Conservation (phyloP, 129 eudicot species). For the Smallanthus sonchifolius region DNA sequence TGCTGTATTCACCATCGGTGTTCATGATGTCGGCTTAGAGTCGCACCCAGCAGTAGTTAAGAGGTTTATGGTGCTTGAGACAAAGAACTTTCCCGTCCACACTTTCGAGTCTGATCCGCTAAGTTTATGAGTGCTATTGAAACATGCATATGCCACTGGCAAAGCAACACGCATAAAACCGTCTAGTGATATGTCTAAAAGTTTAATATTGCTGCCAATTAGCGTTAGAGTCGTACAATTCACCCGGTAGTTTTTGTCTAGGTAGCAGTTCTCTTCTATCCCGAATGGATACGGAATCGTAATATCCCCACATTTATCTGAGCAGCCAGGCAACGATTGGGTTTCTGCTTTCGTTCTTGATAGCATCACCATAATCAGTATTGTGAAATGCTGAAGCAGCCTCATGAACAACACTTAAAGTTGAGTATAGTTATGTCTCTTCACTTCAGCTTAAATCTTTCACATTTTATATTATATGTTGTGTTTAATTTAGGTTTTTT, state of each 20-base stretch:
- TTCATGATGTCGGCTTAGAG: conserved; percentile 18
- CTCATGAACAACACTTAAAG: too few relatives aligned
- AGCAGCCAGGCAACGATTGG: not conserved
- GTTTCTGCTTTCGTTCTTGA: not conserved
- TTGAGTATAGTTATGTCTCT: too few relatives aligned
- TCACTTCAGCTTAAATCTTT: too few relatives aligned
- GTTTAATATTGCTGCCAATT: not conserved
- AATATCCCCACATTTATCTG: not conserved
- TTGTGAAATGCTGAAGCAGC: conserved; percentile 19
- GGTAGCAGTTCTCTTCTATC: not conserved
- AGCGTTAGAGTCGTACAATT: not conserved
- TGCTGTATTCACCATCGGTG: not conserved
- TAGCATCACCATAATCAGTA: not conserved
- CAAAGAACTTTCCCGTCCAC: not conserved
- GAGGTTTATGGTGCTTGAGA: conserved; percentile 22
- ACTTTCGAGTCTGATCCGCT: not conserved
- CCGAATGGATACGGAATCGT: not conserved
- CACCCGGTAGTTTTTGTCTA: not conserved
- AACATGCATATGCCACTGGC: conserved; percentile 9
- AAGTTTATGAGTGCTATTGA: not conserved
- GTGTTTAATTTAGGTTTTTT: too few relatives aligned
- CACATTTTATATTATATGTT: too few relatives aligned
- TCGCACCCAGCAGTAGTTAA: conserved; percentile 33
- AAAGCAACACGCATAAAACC: conserved; percentile 14
- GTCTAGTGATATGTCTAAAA: conserved; percentile 3